Percentiles rank a stretch among this genome's conserved stretches.
Evolutionary conservation across 2,329 filamentous ascomycete genomes (phyloP).

Genomic region (Sarocladium oryzae): DNA sequence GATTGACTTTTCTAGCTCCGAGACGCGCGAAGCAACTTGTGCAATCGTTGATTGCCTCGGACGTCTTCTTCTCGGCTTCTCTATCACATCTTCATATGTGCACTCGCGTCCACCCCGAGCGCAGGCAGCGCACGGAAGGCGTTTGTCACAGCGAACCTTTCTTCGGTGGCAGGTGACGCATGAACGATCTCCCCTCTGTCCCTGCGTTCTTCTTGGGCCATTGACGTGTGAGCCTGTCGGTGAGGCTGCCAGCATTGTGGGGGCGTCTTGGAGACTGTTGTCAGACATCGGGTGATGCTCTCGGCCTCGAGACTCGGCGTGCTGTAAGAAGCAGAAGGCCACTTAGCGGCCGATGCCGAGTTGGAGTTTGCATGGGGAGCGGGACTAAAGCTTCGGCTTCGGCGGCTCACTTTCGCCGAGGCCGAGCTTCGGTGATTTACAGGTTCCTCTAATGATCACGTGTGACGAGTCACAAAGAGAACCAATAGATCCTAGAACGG

Average conservation of each 20-base stretch:
- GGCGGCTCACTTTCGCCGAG: no score
- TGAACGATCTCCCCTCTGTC: not conserved
- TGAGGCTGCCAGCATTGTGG: not conserved
- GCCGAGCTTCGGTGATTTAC: no score
- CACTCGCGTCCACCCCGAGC: not conserved
- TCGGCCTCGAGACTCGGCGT: no score
- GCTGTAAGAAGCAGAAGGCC: no score
- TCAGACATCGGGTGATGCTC: not conserved
- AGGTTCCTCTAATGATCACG: no score
- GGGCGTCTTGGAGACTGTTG: not conserved
- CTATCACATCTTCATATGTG: not conserved
- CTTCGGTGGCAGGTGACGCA: constrained; percentile 1
- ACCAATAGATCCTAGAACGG: no score
- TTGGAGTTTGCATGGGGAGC: no score
- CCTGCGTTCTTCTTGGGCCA: not conserved
- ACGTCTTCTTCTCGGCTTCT: not conserved
- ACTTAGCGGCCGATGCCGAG: no score
- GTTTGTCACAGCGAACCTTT: constrained; percentile 6
- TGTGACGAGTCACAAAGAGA: no score
- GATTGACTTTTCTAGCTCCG: not conserved
- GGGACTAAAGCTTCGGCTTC: no score
- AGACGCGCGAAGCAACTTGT: not conserved
- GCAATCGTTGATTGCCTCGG: constrained; percentile 4
- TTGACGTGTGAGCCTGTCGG: not conserved
- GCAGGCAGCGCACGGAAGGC: constrained; percentile 2